Evolutionary conservation across 208 protist genomes (phyloP), one percentile per base, ranked within the genome.

Genomic region (Leishmania tarentolae): DNA sequence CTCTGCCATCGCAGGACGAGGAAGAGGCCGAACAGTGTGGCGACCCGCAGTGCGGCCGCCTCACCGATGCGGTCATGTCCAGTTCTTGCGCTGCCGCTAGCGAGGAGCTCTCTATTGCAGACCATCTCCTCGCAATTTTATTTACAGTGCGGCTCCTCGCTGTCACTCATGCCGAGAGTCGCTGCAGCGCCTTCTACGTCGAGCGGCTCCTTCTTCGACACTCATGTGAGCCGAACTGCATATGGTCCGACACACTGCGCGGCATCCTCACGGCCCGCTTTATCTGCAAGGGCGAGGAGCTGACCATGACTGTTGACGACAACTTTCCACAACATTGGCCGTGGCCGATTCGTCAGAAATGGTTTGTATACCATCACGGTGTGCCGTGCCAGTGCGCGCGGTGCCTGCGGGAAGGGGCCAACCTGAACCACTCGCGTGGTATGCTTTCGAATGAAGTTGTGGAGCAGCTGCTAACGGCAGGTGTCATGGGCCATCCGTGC

Each of bases 211-310:
- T 86, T 42, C 79, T 92, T 21, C 88, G 88, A 4, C 88, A 92
- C 82, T 92, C 88, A 13, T 92, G 88, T 69, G 86, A 90, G 80
- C 84, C 88, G 21, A 92, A 92, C 78, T 92, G 88, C 61, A 50
- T 81, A 3, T 92, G 88, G 88, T 87, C 84, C 50, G 81, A 84
- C 28, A 82, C 75, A 9, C 79, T 80, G 35, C 81, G 53, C 68
- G 63, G 59, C 68, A 79, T 88, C 42, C 71, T 86, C 46, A 92
- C 88, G 15, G 76, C 81, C 53, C 88, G 88, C 35, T 92, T 86
- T 71, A 84, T 92, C 69, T 86, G 73, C 79, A 89, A 88, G 47
- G 88, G 88, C n/a, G 88, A 92, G 83, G 88, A 92, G 84, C 76
- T 92, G 59, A 89, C 86, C 0, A 65, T 90, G 52, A 78, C 86